Conservation (phyloP, 352 stramenopile genomes). For the Globisporangium lucens region DNA sequence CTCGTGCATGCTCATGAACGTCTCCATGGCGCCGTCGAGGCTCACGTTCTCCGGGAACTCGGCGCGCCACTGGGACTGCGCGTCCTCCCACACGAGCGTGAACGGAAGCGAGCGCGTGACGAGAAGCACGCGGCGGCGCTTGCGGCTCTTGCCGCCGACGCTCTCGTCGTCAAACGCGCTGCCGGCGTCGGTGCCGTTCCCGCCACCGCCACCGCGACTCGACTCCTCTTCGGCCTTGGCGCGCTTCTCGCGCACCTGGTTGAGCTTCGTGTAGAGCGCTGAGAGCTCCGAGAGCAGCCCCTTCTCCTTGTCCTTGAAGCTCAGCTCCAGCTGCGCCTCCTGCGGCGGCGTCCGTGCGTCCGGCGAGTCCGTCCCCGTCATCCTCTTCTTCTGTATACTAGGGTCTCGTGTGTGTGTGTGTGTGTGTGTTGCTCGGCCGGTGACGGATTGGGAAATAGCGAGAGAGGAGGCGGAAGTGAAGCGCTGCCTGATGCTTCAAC, state of each 20-base stretch:
- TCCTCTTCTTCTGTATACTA: neutral
- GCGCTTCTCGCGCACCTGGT: slow-evolving; percentile 79
- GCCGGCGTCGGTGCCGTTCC: slow-evolving; percentile 22
- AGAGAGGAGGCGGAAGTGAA: neutral
- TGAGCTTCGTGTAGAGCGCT: slow-evolving; percentile 77
- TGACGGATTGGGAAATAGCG: slow-evolving; percentile 7
- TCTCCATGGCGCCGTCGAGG: slow-evolving; percentile 74
- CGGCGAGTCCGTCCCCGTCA: slow-evolving; percentile 13
- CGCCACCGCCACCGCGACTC: slow-evolving; percentile 5
- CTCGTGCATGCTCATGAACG: slow-evolving; percentile 73
- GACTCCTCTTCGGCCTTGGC: slow-evolving; percentile 64
- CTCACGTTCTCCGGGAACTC: slow-evolving; percentile 74
- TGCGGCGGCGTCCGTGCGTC: neutral
- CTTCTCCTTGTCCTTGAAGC: slow-evolving; percentile 70
- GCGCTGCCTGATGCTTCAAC: neutral
- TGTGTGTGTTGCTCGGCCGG: neutral
- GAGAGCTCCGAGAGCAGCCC: slow-evolving; percentile 68
- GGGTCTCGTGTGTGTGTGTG: neutral
- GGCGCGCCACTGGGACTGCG: slow-evolving; percentile 77
- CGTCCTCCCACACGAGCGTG: slow-evolving; percentile 73
- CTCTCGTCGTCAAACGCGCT: slow-evolving; percentile 26
- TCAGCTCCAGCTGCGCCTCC: slow-evolving; percentile 6
- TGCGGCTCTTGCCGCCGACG: slow-evolving; percentile 23
- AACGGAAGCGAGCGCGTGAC: slow-evolving; percentile 79
- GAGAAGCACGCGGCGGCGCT: slow-evolving; percentile 60